Evolutionary conservation across 1,139 yeast genomes (phyloP).

Genomic region (Suhomyces panamericanus): DNA sequence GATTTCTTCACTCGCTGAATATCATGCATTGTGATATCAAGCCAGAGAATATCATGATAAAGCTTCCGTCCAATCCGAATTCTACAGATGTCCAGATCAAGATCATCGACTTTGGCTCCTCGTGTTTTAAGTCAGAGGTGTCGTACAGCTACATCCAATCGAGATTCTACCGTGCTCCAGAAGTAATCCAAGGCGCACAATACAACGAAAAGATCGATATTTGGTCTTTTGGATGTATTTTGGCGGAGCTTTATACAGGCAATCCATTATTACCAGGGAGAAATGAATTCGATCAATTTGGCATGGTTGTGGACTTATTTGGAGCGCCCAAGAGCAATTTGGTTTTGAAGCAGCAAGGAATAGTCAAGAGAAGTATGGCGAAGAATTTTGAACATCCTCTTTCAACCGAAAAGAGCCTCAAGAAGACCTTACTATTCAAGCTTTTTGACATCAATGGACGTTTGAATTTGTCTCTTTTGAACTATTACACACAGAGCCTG

Average conservation of each 20-base stretch:
- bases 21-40: slow-evolving; percentile 82
- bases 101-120: slow-evolving; percentile 68
- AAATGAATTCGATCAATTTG: slow-evolving; percentile 26
- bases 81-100: slow-evolving; percentile 38
- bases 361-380: slow-evolving; percentile 10
- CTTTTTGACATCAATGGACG: slow-evolving; percentile 45
- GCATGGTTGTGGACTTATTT: slow-evolving; percentile 22
- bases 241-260: slow-evolving; percentile 24
- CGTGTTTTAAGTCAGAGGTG: slow-evolving; percentile 49
- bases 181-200: slow-evolving; percentile 75
- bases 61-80: slow-evolving; percentile 25
- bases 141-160: slow-evolving; percentile 64
- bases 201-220: slow-evolving; percentile 53
- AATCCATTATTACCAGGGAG: slow-evolving; percentile 26
- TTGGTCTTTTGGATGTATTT: slow-evolving; percentile 30
- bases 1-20: slow-evolving; percentile 54
- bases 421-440: slow-evolving; percentile 21
- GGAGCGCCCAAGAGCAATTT: slow-evolving; percentile 22
- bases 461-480: slow-evolving; percentile 32
- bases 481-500: slow-evolving; percentile 16
- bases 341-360: slow-evolving; percentile 13
- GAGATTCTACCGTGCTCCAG: slow-evolving; percentile 71
- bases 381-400: slow-evolving; percentile 10
- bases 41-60: slow-evolving; percentile 65
- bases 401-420: slow-evolving; percentile 13